Evolutionary conservation across 257 asterid species (phyloP).

Genomic region (Echium plantagineum): DNA sequence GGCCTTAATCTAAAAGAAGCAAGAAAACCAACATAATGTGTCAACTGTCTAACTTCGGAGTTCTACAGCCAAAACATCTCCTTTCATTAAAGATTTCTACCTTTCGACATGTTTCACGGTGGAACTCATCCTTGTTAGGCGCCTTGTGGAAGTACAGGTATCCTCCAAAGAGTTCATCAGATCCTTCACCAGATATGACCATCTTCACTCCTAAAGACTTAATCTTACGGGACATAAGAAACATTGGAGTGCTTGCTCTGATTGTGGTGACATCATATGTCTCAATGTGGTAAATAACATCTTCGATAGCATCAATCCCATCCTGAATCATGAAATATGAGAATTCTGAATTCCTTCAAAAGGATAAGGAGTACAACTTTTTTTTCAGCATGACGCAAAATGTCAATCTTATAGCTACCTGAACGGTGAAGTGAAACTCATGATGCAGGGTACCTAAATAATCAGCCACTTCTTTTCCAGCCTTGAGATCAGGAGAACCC

Average conservation of each 20-base stretch:
- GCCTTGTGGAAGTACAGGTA: constrained; percentile 88
- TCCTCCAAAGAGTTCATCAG: constrained; percentile 98
- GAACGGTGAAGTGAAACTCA: constrained; percentile 85
- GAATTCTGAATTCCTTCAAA: neutral
- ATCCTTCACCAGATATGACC: constrained; percentile 97
- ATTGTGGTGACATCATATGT: constrained; percentile 93
- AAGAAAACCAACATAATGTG: constrained; percentile 1
- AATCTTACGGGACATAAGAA: constrained; percentile 95
- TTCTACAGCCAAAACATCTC: neutral
- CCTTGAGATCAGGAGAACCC: constrained; percentile 96
- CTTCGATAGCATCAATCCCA: constrained; percentile 97
- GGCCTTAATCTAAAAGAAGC: constrained; percentile 62
- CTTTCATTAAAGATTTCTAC: constrained; percentile 11
- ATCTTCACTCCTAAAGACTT: constrained; percentile 92
- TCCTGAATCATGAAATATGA: constrained; percentile 31
- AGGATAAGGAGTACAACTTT: neutral
- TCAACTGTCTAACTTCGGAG: neutral
- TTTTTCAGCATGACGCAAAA: neutral
- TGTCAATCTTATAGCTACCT: constrained; percentile 26
- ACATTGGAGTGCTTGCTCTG: constrained; percentile 98
- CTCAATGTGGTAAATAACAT: constrained; percentile 85
- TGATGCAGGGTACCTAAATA: constrained; percentile 95
- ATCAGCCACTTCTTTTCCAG: constrained; percentile 94
- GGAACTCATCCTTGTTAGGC: constrained; percentile 89
- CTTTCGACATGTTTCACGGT: constrained; percentile 83